A percentile compares a stretch with the other conserved stretches of the same genome.
These are phyloP conservation scores for Rhizomucor miehei DNA, from an alignment of 371 early-diverging fungal species.

Conservation along the genomic window DNA sequence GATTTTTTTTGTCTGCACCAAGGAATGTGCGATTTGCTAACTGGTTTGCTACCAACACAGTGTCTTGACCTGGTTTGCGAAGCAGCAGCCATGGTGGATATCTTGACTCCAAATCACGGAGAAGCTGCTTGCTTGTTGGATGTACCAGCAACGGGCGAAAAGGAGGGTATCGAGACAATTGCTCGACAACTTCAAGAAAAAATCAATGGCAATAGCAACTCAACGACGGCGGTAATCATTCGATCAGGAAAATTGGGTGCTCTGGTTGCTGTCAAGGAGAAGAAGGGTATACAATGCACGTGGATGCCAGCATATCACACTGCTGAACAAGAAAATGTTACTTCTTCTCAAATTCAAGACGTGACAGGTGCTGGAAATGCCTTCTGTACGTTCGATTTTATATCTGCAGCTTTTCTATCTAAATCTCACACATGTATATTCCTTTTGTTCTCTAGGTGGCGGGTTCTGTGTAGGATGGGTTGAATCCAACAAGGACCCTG, in stretches of 20 bases:
- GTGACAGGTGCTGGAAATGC: slow-evolving; percentile 53
- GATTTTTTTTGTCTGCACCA: too few species aligned
- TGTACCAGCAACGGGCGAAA: too few species aligned
- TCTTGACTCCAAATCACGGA: slow-evolving; percentile 31
- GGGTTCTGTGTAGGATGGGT: slow-evolving; percentile 29
- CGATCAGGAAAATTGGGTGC: slow-evolving; percentile 38
- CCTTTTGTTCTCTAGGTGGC: slow-evolving; percentile 4
- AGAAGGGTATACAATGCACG: neutral
- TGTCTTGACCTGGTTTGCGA: slow-evolving; percentile 8
- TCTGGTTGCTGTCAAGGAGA: slow-evolving; percentile 5
- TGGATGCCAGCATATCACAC: slow-evolving; percentile 38
- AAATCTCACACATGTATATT: too few species aligned
- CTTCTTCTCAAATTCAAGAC: slow-evolving; percentile 24
- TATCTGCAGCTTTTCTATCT: too few species aligned
- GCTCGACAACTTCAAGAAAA: slow-evolving; percentile 10
- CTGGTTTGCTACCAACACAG: slow-evolving; percentile 2
- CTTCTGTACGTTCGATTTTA: slow-evolving; percentile 20
- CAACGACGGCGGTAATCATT: slow-evolving; percentile 12
- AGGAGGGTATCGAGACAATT: slow-evolving; percentile 3
- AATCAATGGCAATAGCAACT: neutral
- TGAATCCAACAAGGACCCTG: slow-evolving; percentile 22
- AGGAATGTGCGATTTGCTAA: too few species aligned
- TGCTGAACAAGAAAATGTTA: too few species aligned
- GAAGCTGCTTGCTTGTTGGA: slow-evolving; percentile 26
- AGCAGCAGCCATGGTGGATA: slow-evolving; percentile 14